phyloP scores from a whole-genome alignment of 2,329 filamentous ascomycete species.

The Lachnellula suecica region DNA sequence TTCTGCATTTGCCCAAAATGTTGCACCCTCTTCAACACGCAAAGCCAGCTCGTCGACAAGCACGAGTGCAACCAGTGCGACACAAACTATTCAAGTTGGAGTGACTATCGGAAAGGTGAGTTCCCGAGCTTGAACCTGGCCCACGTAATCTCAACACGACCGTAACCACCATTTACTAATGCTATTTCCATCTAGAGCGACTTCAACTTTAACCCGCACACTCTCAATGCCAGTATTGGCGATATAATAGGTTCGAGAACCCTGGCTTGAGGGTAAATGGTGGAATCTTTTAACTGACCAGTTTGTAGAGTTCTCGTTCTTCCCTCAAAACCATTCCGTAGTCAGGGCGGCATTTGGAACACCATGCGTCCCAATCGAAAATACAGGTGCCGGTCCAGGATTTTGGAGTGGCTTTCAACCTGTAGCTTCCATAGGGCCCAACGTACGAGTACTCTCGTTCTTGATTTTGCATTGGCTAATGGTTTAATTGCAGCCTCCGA shows the following conservation, averaged over 20 bases:
- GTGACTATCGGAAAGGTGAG: conserved; percentile 34
- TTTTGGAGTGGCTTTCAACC: conserved; percentile 54
- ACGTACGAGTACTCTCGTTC: conserved; percentile 36
- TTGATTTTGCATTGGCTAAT: conserved; percentile 1
- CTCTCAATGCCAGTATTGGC: conserved; percentile 40
- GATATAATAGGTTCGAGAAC: conserved; percentile 44
- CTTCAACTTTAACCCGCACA: conserved; percentile 36
- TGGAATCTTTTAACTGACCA: conserved; percentile 3
- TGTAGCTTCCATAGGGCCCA: conserved; percentile 39
- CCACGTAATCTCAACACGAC: too few relatives aligned
- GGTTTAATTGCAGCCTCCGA: conserved; percentile 33
- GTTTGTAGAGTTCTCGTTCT: conserved; percentile 53
- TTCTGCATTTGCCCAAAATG: not conserved
- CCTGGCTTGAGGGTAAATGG: not conserved
- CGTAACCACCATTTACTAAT: too few relatives aligned
- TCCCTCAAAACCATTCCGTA: conserved; percentile 63
- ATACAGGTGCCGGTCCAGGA: conserved; percentile 46
- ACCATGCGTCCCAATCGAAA: conserved; percentile 65
- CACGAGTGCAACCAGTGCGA: conserved; percentile 21
- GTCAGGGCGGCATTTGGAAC: conserved; percentile 55
- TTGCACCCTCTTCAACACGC: not conserved
- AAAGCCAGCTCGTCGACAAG: conserved; percentile 18
- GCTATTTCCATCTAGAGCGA: conserved; percentile 18
- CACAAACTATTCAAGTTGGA: too few relatives aligned
- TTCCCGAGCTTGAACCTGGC: not conserved